A percentile compares a stretch with the other conserved stretches of the same genome.
These are phyloP conservation scores for Schrenkiella parvula DNA, from an alignment of 345 rosid genomes.

Conservation along the genomic window DNA sequence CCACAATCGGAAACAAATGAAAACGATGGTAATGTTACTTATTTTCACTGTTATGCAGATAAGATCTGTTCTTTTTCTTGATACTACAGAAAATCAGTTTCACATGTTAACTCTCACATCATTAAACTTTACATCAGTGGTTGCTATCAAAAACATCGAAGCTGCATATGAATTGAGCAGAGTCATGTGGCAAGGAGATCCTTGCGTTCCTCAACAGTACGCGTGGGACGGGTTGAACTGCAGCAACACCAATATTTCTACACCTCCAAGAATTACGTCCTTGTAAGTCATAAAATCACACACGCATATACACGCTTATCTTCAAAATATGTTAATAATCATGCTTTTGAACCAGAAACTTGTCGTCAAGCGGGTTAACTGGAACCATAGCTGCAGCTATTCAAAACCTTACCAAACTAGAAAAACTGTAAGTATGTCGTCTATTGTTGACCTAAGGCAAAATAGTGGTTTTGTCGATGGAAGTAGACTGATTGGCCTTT, in stretches of 20 bases:
- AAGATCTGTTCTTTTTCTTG: not conserved
- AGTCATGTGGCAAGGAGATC: constrained; percentile 17
- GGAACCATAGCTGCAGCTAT: constrained; percentile 30
- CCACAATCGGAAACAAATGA: constrained; percentile 12
- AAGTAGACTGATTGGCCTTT: not conserved
- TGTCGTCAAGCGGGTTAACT: constrained; percentile 40
- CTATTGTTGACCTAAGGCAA: not conserved
- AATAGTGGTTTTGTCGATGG: not conserved
- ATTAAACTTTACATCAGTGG: not conserved
- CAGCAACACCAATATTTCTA: not conserved
- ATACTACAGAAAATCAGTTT: not conserved
- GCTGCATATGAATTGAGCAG: not conserved
- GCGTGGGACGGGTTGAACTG: constrained; percentile 2
- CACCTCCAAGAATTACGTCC: constrained; percentile 12
- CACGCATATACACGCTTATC: not conserved
- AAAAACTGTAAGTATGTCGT: not conserved
- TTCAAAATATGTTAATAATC: not conserved
- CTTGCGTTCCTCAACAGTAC: constrained; percentile 1
- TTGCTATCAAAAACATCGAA: not conserved
- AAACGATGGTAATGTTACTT: constrained; percentile 25
- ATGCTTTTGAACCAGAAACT: constrained; percentile 22
- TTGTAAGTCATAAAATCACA: constrained; percentile 5
- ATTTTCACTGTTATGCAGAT: not conserved
- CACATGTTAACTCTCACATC: constrained; percentile 18
- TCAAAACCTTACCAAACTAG: constrained; percentile 19